Percentiles rank a stretch among this genome's conserved stretches.
Evolutionary conservation across 805 yeast species (phyloP).

Genomic region (Teunomyces tritomae): DNA sequence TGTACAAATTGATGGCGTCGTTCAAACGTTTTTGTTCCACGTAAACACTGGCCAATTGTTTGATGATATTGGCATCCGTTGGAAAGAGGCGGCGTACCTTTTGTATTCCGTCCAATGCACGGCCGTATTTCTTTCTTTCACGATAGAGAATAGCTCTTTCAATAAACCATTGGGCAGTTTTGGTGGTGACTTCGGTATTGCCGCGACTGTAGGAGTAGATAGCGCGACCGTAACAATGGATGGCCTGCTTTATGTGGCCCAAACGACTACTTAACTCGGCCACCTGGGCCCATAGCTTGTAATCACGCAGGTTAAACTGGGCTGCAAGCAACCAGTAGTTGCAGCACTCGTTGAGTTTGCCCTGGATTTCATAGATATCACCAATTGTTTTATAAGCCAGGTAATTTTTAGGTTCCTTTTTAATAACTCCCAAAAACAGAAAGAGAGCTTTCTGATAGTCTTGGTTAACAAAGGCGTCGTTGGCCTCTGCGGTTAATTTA

Average conservation of each 20-base stretch:
- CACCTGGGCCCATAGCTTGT: constrained; percentile 73
- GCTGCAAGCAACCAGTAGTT: constrained; percentile 83
- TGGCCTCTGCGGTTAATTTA: constrained; percentile 64
- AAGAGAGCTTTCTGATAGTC: constrained; percentile 60
- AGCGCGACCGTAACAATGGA: constrained; percentile 72
- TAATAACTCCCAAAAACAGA: constrained; percentile 66
- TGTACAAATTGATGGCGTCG: constrained; percentile 74
- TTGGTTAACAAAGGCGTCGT: constrained; percentile 71
- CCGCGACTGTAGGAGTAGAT: constrained; percentile 38
- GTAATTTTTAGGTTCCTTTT: constrained; percentile 71
- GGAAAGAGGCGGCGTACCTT: constrained; percentile 56
- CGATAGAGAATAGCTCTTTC: constrained; percentile 67
- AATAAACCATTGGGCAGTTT: constrained; percentile 54
- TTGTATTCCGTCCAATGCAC: constrained; percentile 74
- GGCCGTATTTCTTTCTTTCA: constrained; percentile 60
- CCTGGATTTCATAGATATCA: constrained; percentile 71
- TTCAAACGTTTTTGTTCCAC: constrained; percentile 58
- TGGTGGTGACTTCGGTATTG: constrained; percentile 11
- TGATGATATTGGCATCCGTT: constrained; percentile 53
- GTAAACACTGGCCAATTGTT: constrained; percentile 54
- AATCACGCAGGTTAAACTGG: constrained; percentile 70
- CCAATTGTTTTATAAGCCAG: constrained; percentile 88
- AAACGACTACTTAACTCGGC: constrained; percentile 65
- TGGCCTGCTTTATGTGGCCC: constrained; percentile 72
- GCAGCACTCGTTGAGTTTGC: constrained; percentile 68